Percentiles rank a stretch among this genome's conserved stretches.
phyloP scores from a whole-genome alignment of 1,139 yeast species.

The Arxiozyma telluris region DNA sequence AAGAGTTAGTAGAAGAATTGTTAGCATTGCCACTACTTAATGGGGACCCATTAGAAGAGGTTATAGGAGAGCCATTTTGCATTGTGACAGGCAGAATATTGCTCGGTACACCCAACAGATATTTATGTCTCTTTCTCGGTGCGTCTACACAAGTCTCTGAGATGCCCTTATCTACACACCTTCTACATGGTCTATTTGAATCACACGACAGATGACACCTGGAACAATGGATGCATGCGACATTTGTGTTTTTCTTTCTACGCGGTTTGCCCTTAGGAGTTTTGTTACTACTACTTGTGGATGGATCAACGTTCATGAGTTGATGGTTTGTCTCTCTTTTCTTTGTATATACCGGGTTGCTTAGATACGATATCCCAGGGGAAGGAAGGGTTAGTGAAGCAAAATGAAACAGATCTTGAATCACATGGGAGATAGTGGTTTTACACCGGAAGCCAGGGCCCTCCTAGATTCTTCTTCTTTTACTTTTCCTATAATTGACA shows the following conservation, averaged over 20 bases:
- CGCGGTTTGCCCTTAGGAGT: not conserved
- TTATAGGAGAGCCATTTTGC: constrained; percentile 1
- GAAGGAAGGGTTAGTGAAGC: not conserved
- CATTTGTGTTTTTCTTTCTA: constrained; percentile 45
- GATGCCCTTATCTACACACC: constrained; percentile 67
- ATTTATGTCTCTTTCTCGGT: constrained; percentile 23
- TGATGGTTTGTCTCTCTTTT: no score
- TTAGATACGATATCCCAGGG: not conserved
- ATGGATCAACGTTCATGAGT: not conserved
- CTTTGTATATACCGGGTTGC: not conserved
- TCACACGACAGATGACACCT: constrained; percentile 86
- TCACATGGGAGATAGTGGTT: no score
- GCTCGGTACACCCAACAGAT: not conserved
- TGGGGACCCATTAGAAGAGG: not conserved
- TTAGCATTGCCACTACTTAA: not conserved
- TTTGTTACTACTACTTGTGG: not conserved
- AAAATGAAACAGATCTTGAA: no score
- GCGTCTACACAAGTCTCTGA: constrained; percentile 79
- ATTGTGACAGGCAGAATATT: constrained; percentile 10
- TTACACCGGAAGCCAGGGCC: no score
- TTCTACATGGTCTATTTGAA: constrained; percentile 65
- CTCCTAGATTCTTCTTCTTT: no score
- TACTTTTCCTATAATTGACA: no score
- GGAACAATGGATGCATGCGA: constrained; percentile 85
- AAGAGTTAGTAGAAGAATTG: not conserved